Evolutionary conservation across 2,329 filamentous ascomycete species (phyloP).

Genomic region (Botryotinia globosa): DNA sequence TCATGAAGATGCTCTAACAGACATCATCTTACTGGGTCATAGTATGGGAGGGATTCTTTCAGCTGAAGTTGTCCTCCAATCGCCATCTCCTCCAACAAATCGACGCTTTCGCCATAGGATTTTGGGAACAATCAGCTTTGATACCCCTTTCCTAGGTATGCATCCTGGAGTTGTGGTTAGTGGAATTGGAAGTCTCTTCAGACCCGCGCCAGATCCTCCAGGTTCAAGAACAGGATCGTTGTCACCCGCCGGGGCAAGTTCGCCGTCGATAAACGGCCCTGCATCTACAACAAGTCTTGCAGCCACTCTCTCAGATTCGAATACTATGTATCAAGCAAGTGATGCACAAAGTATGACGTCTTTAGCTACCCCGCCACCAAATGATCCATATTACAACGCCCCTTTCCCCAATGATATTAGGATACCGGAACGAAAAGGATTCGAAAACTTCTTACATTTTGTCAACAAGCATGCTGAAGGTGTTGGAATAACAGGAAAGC

Average conservation of each 20-base stretch:
- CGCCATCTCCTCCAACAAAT: conserved; percentile 25
- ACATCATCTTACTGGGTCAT: conserved; percentile 81
- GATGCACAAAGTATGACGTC: conserved; percentile 32
- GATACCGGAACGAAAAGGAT: conserved; percentile 66
- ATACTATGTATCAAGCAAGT: conserved; percentile 29
- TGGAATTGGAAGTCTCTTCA: conserved; percentile 76
- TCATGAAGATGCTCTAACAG: conserved; percentile 70
- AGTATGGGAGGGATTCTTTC: conserved; percentile 85
- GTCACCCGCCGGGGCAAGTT: conserved; percentile 24
- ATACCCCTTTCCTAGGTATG: conserved; percentile 83
- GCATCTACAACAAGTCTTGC: conserved; percentile 28
- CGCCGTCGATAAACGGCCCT: conserved; percentile 26
- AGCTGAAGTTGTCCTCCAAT: conserved; percentile 71
- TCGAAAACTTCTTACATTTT: conserved; percentile 70
- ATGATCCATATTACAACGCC: conserved; percentile 70
- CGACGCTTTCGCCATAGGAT: conserved; percentile 67
- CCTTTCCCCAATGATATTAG: conserved; percentile 71
- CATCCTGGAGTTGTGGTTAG: conserved; percentile 85
- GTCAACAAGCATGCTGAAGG: conserved; percentile 74
- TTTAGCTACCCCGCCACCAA: conserved; percentile 28
- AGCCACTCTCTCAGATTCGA: conserved; percentile 27
- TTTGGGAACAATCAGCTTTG: conserved; percentile 76
- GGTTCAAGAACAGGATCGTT: conserved; percentile 22
- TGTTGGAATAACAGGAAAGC: conserved; percentile 15
- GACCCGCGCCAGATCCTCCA: conserved; percentile 43